Evolutionary conservation across 768 basidiomycete species (phyloP), one percentile per base, ranked within the genome.

Genomic region (Mycena metata): DNA sequence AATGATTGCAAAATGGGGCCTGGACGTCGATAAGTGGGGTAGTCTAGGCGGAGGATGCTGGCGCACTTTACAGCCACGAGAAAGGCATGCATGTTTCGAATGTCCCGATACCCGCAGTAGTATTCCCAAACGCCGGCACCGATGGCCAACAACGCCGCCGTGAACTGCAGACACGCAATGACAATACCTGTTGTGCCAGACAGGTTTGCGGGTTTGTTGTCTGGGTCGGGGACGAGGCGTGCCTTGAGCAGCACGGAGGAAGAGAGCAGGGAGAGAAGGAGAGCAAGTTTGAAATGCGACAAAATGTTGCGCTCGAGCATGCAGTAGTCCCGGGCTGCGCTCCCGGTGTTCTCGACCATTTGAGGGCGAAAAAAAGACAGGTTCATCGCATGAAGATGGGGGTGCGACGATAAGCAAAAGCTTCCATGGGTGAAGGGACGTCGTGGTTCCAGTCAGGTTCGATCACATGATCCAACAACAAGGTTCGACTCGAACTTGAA

Each of bases 221-320:
- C 79, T 16, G 39, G 39, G 39, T 80, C 81, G 5, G 88, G 87
- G 8, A 87, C 83, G 16, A 94, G 83, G 15, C 90, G 89, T 23
- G 85, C 84, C 30, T 83, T 84, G 11, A 93, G 84, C 16, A 94
- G 79, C 58, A 90, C 79, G 11, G 91, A 91, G 33, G 89, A 86
- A 2, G 89, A 88, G 4, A 92, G 77, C 1, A 93, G 80, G 10
- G 86, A 85, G 33, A 94, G 81, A 24, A 94, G 79, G 12, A 92
- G 79, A 7, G 87, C 89, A 30, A 93, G 83, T 72, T 88, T 91
- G 61, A 91, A 67, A 74, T 94, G 89, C 0, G 91, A 85, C 36
- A 94, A 81, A 56, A 92, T 80, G 72, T 94, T 93, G 58, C 92
- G 84, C 77, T 93, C 92, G 16, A 94, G 84, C 91, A 93, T 92